These are phyloP conservation scores for Leccinum disarticulatum DNA, from an alignment of 768 basidiomycete species.

Conservation along the genomic window DNA sequence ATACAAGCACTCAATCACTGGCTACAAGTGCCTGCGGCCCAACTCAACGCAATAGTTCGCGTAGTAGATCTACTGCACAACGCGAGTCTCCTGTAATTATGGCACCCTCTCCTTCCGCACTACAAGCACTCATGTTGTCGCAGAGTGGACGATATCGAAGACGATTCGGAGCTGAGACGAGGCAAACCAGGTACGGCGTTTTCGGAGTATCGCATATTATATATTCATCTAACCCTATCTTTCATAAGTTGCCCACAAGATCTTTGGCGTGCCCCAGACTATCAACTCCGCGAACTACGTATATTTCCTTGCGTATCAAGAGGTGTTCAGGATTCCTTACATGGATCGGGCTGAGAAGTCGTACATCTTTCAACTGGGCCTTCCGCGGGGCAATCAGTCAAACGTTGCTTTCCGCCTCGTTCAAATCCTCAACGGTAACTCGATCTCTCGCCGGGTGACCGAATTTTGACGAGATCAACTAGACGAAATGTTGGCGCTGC, in stretches of 20 bases:
- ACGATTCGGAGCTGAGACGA: slow-evolving; percentile 81
- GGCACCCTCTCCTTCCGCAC: not conserved
- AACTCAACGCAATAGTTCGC: slow-evolving; percentile 69
- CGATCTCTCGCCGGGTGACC: not conserved
- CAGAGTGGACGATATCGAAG: slow-evolving; percentile 96
- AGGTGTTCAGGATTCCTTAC: slow-evolving; percentile 50
- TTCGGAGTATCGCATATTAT: not conserved
- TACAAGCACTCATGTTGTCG: not conserved
- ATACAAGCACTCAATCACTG: slow-evolving; percentile 91
- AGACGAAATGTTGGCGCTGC: slow-evolving; percentile 77
- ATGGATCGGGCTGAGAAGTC: slow-evolving; percentile 13
- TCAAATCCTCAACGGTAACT: slow-evolving; percentile 68
- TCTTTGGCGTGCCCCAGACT: slow-evolving; percentile 94
- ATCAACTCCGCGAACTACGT: slow-evolving; percentile 98
- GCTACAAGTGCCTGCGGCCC: slow-evolving; percentile 78
- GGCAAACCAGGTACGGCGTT: slow-evolving; percentile 70
- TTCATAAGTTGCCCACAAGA: slow-evolving; percentile 85
- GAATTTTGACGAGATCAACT: not conserved
- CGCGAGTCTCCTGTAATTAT: slow-evolving; percentile 82
- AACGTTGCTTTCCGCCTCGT: slow-evolving; percentile 51
- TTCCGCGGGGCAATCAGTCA: not conserved
- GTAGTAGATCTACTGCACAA: slow-evolving; percentile 92
- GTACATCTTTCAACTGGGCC: slow-evolving; percentile 39
- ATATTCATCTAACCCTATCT: not conserved
- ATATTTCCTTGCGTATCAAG: slow-evolving; percentile 91